Percentiles rank a stretch among this genome's conserved stretches.
Conservation (phyloP, 75 land plant species). For the Ceratopteris richardii region DNA sequence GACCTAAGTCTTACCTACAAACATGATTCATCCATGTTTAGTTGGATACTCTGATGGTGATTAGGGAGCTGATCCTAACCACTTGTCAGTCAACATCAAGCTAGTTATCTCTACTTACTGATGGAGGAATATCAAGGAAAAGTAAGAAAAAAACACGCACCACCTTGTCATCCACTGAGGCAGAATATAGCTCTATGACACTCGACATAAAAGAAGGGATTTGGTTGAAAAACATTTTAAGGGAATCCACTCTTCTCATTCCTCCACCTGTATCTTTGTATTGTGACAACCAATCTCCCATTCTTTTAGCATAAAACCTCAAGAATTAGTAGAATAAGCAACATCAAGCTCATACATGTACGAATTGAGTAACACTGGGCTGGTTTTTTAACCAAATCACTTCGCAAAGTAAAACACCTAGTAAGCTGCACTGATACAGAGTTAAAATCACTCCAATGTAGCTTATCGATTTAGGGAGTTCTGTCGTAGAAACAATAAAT, state of each 20-base stretch:
- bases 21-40: background rate
- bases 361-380: slow-evolving; percentile 1
- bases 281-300: too few species aligned
- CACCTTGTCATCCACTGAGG: too few species aligned
- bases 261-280: background rate
- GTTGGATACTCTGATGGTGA: slow-evolving; percentile 4
- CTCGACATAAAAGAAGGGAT: background rate
- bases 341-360: background rate
- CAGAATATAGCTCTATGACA: too few species aligned
- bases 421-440: background rate
- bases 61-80: slow-evolving; percentile 8
- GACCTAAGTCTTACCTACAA: background rate
- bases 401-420: background rate
- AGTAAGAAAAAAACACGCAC: slow-evolving; percentile 7
- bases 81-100: slow-evolving; percentile 6
- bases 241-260: background rate
- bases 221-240: background rate
- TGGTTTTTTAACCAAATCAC: slow-evolving; percentile 7
- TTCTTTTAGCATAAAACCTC: slow-evolving; percentile 3
- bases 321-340: background rate
- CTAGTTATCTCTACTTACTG: background rate
- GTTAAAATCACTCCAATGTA: background rate
- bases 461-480: background rate
- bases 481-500: background rate
- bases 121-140: background rate